Conservation (phyloP, 2,329 filamentous ascomycete species). For the Chaetomiaceae sp. region DNA sequence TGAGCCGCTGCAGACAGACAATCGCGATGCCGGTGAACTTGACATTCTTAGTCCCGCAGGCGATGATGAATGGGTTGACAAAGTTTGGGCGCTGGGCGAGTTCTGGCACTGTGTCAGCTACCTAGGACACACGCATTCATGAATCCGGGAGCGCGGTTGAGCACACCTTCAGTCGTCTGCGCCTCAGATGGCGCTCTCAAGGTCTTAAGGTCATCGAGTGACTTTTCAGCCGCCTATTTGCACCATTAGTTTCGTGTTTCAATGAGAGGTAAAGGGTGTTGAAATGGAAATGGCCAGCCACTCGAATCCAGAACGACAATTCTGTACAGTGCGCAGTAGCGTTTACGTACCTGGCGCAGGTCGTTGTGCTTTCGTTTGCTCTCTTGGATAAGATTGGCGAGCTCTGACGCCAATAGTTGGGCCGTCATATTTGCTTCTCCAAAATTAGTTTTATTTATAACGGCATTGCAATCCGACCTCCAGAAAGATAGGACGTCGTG, state of each 20-base stretch:
- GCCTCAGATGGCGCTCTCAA: conserved; percentile 71
- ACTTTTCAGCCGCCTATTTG: conserved; percentile 80
- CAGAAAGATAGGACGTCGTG: too few relatives aligned
- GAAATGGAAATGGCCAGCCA: not conserved
- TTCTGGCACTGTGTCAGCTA: conserved; percentile 53
- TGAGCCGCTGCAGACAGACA: conserved; percentile 82
- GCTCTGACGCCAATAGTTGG: conserved; percentile 81
- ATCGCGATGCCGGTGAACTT: conserved; percentile 87
- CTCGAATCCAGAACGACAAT: too few relatives aligned
- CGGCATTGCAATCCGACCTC: conserved; percentile 3
- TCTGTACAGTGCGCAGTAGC: not conserved
- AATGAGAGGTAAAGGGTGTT: not conserved
- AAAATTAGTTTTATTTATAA: not conserved
- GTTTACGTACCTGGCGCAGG: conserved; percentile 64
- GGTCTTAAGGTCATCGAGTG: conserved; percentile 79
- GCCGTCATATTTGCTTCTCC: conserved; percentile 67
- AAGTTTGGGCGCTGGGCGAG: conserved; percentile 77
- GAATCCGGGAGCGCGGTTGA: too few relatives aligned
- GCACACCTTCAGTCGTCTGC: conserved; percentile 64
- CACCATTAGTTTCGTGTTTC: not conserved
- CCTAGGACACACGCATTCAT: too few relatives aligned
- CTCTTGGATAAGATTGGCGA: conserved; percentile 88
- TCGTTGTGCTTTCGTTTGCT: conserved; percentile 93
- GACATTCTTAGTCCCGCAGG: conserved; percentile 82
- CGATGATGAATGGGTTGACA: conserved; percentile 88